phyloP scores from a whole-genome alignment of 345 rosid species.

The Eucalyptus curtisii region DNA sequence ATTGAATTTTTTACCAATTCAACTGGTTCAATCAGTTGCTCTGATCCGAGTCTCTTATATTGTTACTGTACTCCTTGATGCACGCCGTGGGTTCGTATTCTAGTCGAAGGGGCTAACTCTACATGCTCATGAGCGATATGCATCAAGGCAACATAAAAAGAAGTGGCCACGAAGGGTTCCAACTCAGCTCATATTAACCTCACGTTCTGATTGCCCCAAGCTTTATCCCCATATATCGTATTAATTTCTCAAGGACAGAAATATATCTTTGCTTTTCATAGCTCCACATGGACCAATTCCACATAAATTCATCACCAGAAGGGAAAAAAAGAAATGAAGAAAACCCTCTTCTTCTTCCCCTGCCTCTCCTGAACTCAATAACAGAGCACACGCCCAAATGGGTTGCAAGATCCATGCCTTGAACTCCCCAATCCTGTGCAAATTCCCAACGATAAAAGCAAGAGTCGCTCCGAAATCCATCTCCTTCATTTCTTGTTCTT shows the following conservation, averaged over 20 bases:
- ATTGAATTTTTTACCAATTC: neutral
- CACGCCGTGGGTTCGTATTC: neutral
- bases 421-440: slow-evolving; percentile 17
- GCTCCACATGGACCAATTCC: neutral
- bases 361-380: neutral
- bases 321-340: neutral
- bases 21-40: neutral
- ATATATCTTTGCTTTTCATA: neutral
- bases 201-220: neutral
- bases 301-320: neutral
- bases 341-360: neutral
- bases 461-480: slow-evolving; percentile 9
- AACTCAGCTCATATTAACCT: neutral
- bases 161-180: neutral
- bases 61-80: neutral
- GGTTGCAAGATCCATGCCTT: slow-evolving; percentile 23
- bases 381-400: slow-evolving; percentile 11
- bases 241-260: neutral
- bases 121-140: neutral
- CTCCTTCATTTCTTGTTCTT: slow-evolving; percentile 6
- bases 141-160: neutral
- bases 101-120: neutral
- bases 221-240: neutral
- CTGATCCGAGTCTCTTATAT: neutral
- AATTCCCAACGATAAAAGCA: slow-evolving; percentile 12